Evolutionary conservation across 495 filamentous ascomycete species (phyloP).

Genomic region (Lophium mytilinum): DNA sequence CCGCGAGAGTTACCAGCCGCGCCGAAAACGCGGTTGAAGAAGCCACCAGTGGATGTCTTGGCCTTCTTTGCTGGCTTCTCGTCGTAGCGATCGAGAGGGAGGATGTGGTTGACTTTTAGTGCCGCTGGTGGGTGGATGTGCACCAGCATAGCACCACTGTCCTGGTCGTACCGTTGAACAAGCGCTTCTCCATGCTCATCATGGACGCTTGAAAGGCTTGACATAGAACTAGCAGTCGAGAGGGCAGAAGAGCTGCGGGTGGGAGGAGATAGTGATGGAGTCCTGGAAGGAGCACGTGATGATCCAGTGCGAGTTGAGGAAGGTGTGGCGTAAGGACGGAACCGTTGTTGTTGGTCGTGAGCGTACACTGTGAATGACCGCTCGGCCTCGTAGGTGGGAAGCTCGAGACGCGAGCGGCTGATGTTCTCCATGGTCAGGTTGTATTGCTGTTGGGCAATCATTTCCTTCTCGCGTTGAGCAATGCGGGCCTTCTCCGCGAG

Average conservation of each 20-base stretch:
- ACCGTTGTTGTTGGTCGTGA: conserved; percentile 10
- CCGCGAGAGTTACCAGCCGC: conserved; percentile 2
- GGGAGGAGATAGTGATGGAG: conserved; percentile 37
- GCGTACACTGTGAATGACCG: conserved; percentile 17
- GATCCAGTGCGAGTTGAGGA: conserved; percentile 21
- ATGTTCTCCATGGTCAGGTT: conserved; percentile 24
- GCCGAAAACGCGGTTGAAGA: conserved; percentile 34
- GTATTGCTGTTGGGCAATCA: conserved; percentile 29
- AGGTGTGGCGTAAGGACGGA: conserved; percentile 15
- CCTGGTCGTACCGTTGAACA: conserved; percentile 34
- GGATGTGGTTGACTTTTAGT: conserved; percentile 14
- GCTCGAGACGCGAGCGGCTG: conserved; percentile 23
- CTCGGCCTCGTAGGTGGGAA: conserved; percentile 13
- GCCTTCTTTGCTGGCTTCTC: conserved; percentile 35
- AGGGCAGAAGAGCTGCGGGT: conserved; percentile 32
- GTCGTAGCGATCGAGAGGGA: conserved; percentile 18
- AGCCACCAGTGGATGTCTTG: conserved; percentile 27
- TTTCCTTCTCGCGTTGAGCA: conserved; percentile 39
- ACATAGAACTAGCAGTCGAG: conserved; percentile 25
- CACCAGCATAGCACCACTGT: conserved; percentile 31
- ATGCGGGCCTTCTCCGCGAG: conserved; percentile 36
- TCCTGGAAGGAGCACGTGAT: conserved; percentile 29
- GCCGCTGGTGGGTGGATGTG: conserved; percentile 26
- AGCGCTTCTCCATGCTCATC: conserved; percentile 25
- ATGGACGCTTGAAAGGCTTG: conserved; percentile 9